Evolutionary conservation across 257 asterid species (phyloP).

Genomic region (Gentiana dahurica): DNA sequence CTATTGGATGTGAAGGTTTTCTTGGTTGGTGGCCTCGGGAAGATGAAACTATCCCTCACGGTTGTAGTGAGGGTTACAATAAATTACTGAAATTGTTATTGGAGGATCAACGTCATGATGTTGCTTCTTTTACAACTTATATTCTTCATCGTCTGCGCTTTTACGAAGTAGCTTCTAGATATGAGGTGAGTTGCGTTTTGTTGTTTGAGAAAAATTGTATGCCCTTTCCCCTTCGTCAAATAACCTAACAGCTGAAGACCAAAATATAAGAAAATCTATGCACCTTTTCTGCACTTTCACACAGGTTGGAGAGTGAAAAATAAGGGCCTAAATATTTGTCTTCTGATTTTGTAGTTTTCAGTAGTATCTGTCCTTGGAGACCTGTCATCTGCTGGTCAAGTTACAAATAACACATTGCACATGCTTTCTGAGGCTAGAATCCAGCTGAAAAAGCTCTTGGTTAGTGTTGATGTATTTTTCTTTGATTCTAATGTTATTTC

Average conservation of each 20-base stretch:
- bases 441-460: slow-evolving; percentile 75
- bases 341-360: slow-evolving; percentile 37
- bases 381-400: slow-evolving; percentile 37
- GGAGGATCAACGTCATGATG: slow-evolving; percentile 79
- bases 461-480: slow-evolving; percentile 25
- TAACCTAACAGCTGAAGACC: too few species aligned
- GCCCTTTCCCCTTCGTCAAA: too few species aligned
- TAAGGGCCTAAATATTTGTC: neutral
- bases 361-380: slow-evolving; percentile 61
- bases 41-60: slow-evolving; percentile 61
- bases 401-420: slow-evolving; percentile 41
- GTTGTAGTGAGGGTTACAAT: slow-evolving; percentile 81
- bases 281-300: too few species aligned
- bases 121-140: slow-evolving; percentile 74
- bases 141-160: slow-evolving; percentile 79
- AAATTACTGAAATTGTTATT: slow-evolving; percentile 71
- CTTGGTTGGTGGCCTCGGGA: slow-evolving; percentile 83
- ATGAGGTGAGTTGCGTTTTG: slow-evolving; percentile 59
- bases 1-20: slow-evolving; percentile 93
- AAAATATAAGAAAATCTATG: too few species aligned
- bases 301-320: too few species aligned
- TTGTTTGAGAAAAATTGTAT: neutral
- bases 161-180: slow-evolving; percentile 90
- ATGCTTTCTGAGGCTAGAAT: slow-evolving; percentile 57
- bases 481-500: neutral